phyloP scores from a whole-genome alignment of 768 basidiomycete species.

The Podaxis carcinomalis region DNA sequence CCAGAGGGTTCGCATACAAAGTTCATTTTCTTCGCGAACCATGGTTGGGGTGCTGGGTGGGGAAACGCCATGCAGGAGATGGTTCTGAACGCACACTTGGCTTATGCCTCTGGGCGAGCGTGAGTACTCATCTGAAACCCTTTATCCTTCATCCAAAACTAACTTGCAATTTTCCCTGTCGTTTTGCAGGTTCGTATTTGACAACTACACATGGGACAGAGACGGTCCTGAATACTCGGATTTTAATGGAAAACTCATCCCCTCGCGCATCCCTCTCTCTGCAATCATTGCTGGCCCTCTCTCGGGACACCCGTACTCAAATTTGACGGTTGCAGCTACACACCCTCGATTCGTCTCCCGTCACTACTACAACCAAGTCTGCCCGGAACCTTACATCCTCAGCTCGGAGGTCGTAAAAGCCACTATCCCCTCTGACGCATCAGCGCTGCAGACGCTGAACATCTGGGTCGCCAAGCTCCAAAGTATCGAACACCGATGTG shows the following conservation, averaged over 20 bases:
- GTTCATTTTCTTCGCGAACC: conserved; percentile 48
- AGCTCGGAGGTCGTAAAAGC: conserved; percentile 24
- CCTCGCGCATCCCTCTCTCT: conserved; percentile 51
- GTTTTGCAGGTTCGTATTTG: conserved; percentile 45
- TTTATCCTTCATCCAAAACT: background rate
- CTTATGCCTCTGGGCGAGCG: conserved; percentile 42
- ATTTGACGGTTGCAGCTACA: conserved; percentile 20
- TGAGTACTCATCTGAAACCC: conserved; percentile 23
- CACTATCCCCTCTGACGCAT: conserved; percentile 15
- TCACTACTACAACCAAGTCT: conserved; percentile 43
- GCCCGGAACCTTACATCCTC: conserved; percentile 29
- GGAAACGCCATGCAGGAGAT: conserved; percentile 61
- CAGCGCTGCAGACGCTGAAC: conserved; percentile 34
- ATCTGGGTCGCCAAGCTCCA: conserved; percentile 43
- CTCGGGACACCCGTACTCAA: conserved; percentile 7
- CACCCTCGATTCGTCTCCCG: conserved; percentile 40
- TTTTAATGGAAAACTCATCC: conserved; percentile 47
- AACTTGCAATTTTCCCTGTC: background rate
- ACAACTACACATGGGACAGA: conserved; percentile 54
- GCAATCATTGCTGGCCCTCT: conserved; percentile 45
- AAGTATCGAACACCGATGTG: conserved; percentile 41
- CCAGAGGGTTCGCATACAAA: conserved; percentile 36
- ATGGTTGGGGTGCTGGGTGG: conserved; percentile 50
- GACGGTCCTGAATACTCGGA: conserved; percentile 35
- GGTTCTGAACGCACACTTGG: conserved; percentile 46